Base-by-base conservation (phyloP, 495 filamentous ascomycete species). In the Annulohypoxylon bovei region DNA sequence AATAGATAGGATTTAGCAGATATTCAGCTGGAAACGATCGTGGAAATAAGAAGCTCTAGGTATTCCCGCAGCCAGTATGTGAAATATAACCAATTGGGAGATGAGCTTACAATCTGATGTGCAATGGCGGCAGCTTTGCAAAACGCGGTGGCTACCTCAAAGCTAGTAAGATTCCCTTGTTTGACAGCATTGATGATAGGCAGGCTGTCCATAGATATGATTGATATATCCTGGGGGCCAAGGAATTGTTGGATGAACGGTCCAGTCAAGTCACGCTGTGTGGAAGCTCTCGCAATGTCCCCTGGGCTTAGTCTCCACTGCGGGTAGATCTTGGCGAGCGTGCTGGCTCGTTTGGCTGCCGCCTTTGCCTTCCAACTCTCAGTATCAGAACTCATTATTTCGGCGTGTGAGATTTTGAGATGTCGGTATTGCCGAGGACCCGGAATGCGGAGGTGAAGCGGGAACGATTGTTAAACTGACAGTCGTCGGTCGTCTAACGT, bases 121-220 rank as follows among this genome's bases (percentile, higher is more conserved):
- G 88, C 82, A 27, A 90, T 80, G 0, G 87, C 84, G 8, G 88
- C 87, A 67, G 84, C 78, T 79, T 88, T 77, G 63, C 76, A 80
- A 57, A 81, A 82, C 0, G 81, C 80, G 0, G 60, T 71, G 6
- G 75, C 70, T 22, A 89, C 83, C 9, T 78, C 76, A 16, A 82
- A 52, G 1, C 84, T 72, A 0, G 71, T 75, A 12, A 70, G 49
- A 2, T 49, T 52, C 1, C 63, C 71, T 11, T 50, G 12, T 8
- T 50, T 67, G 22, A 83, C 67, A 11, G 64, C 68, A 3, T 65
- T 55, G 1, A 75, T 63, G 2, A 79, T 37, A 0, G 64, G 58
- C 11, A 67, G 30, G 16, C 67, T 70, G 3, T 76, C 68, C 37
- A 23, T 65, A 0, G 40, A 56, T 14, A 73, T 55, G 55, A 78